Base-by-base conservation (phyloP, 2,329 filamentous ascomycete species). In the Colletotrichum aenigma region DNA sequence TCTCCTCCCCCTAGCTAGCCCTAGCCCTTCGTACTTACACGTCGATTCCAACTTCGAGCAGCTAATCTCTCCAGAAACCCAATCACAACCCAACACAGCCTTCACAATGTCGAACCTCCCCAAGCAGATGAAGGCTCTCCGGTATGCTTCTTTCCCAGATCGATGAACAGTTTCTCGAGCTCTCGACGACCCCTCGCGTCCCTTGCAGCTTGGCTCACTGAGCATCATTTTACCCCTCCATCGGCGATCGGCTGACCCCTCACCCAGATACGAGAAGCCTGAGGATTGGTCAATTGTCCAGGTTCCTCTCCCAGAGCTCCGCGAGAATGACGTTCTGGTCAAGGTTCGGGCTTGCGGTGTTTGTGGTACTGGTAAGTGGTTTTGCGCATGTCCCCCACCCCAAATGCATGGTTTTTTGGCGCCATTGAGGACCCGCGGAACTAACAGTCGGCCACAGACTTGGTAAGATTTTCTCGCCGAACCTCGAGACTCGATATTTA, bases 261-360 rank as follows among this genome's bases (percentile, higher is more conserved):
- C 55, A 71, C 36, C n/a, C 74, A 87, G 86, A 83, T 93, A 93
- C 85, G 89, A 91, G 83, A 90, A 92, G 87, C 91, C 91, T 58
- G 86, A 91, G 82, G 87, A 90, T 75, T 93, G 89, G 84, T 87
- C 87, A 78, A 88, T 93, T 75, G 91, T 93, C 78, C 86, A 91
- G 13, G 89, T 93, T 43, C 91, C 92, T 77, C 88, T 93, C 8
- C 92, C 92, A 24, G 88, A 86, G 78, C 84, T 93, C 78, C 89
- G 91, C 78, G 87, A 91, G 30, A 89, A 91, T 75, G 91, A 93
- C 83, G 86, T 93, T 78, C 84, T 92, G 79, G 88, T 93, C 84
- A 92, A 93, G 85, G 92, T 94, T 81, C 93, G 93, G 85, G 92
- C 90, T 71, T 92, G 90, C 79, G 91, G 91, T 86, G 90, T 93